These are phyloP conservation scores for Fusarium luffae DNA, from an alignment of 2,329 filamentous ascomycete genomes.

Conservation along the genomic window DNA sequence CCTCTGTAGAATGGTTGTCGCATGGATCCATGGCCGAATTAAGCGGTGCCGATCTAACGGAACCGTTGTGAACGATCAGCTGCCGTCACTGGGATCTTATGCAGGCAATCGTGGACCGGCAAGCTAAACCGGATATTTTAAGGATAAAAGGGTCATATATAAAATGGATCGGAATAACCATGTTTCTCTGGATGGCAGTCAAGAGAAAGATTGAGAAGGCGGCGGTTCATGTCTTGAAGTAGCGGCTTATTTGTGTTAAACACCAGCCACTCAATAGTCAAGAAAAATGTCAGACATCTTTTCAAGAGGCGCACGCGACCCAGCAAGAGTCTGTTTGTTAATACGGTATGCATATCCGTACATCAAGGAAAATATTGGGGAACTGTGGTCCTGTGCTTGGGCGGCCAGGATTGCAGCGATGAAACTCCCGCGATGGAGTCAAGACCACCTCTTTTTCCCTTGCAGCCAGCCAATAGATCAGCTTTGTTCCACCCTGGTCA, in stretches of 20 bases:
- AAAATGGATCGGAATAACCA: neutral
- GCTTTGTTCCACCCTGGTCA: slow-evolving; percentile 22
- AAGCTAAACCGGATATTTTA: slow-evolving; percentile 12
- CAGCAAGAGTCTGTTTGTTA: slow-evolving; percentile 4
- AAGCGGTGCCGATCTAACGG: slow-evolving; percentile 32
- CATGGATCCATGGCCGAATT: slow-evolving; percentile 11
- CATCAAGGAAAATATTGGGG: neutral
- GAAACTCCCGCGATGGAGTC: slow-evolving; percentile 36
- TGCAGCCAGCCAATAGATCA: slow-evolving; percentile 34
- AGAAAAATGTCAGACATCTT: slow-evolving; percentile 21
- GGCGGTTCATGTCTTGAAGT: neutral
- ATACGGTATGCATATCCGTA: too few relatives aligned
- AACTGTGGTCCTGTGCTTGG: slow-evolving; percentile 29
- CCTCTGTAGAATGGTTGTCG: neutral
- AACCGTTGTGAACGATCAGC: slow-evolving; percentile 27
- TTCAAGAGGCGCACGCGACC: slow-evolving; percentile 16
- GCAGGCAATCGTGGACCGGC: slow-evolving; percentile 28
- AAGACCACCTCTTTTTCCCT: slow-evolving; percentile 22
- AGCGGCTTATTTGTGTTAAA: neutral
- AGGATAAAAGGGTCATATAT: neutral
- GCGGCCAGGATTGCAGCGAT: slow-evolving; percentile 28
- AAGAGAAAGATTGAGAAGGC: neutral
- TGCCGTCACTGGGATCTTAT: slow-evolving; percentile 23
- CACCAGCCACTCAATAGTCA: slow-evolving; percentile 26
- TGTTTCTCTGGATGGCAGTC: neutral